Percentiles rank a stretch among this genome's conserved stretches.
These are phyloP conservation scores for Penicillium riverlandense DNA, from an alignment of 495 filamentous ascomycete species.

Conservation along the genomic window DNA sequence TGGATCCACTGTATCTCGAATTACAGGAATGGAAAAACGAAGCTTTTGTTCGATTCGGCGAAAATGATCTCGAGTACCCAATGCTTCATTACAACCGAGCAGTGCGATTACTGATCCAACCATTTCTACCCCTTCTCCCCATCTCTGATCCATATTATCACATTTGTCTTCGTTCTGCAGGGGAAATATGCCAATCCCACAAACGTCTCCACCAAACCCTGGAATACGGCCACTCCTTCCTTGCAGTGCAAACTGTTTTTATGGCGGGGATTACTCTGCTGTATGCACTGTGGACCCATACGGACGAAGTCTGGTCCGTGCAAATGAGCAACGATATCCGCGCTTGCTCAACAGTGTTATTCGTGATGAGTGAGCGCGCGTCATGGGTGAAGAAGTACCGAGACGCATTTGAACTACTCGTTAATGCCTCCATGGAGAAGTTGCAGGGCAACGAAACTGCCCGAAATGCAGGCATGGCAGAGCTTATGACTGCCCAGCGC, in stretches of 20 bases:
- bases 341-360: slow-evolving; percentile 46
- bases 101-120: slow-evolving; percentile 44
- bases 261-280: slow-evolving; percentile 47
- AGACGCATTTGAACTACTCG: slow-evolving; percentile 46
- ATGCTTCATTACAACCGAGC: slow-evolving; percentile 47
- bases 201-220: slow-evolving; percentile 45
- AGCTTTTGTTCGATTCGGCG: slow-evolving; percentile 28
- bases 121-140: slow-evolving; percentile 42
- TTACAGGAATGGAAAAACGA: slow-evolving; percentile 46
- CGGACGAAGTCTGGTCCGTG: slow-evolving; percentile 43
- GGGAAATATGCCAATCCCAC: slow-evolving; percentile 47
- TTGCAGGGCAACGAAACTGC: slow-evolving; percentile 33
- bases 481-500: slow-evolving; percentile 36
- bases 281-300: slow-evolving; percentile 41
- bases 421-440: slow-evolving; percentile 49
- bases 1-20: slow-evolving; percentile 40
- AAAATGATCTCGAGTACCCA: slow-evolving; percentile 39
- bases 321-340: slow-evolving; percentile 48
- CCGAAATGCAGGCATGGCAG: slow-evolving; percentile 33
- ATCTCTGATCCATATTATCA: slow-evolving; percentile 43
- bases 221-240: slow-evolving; percentile 49
- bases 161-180: slow-evolving; percentile 43
- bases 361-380: slow-evolving; percentile 48
- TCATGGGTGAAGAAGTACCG: slow-evolving; percentile 48
- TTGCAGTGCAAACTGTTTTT: slow-evolving; percentile 49